Evolutionary conservation across 176 grass and related monocot species (phyloP).

Genomic region (Oryza punctata): DNA sequence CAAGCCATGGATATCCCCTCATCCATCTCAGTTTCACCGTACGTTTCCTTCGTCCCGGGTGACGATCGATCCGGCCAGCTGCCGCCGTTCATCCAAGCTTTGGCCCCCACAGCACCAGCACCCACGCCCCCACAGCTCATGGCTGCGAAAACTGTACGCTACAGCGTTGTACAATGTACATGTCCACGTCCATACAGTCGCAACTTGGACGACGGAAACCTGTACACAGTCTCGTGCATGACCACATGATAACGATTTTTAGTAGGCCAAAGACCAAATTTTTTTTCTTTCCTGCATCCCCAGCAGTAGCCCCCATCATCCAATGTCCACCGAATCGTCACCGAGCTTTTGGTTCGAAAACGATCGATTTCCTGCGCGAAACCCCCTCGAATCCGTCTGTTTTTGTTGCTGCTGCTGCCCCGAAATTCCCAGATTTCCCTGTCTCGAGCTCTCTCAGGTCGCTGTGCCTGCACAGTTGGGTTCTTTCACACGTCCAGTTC

Average conservation of each 20-base stretch:
- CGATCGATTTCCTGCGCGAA: neutral
- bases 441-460: neutral
- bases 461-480: constrained; percentile 32
- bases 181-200: constrained; percentile 12
- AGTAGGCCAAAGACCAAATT: neutral
- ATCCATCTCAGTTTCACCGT: neutral
- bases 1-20: neutral
- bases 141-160: neutral
- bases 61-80: neutral
- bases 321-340: neutral
- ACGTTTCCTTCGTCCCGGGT: neutral
- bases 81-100: neutral
- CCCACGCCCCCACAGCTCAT: neutral
- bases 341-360: constrained; percentile 12
- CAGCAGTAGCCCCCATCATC: constrained; percentile 18
- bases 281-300: neutral
- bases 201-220: constrained; percentile 6
- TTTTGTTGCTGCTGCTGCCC: neutral
- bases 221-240: constrained; percentile 18
- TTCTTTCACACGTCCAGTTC: neutral
- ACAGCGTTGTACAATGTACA: neutral
- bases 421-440: neutral
- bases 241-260: constrained; percentile 39
- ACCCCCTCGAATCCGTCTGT: neutral
- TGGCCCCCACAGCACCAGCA: neutral